Evolutionary conservation across 352 stramenopile species (phyloP), one percentile per base, ranked within the genome.

Genomic region (Phytophthora ramorum): DNA sequence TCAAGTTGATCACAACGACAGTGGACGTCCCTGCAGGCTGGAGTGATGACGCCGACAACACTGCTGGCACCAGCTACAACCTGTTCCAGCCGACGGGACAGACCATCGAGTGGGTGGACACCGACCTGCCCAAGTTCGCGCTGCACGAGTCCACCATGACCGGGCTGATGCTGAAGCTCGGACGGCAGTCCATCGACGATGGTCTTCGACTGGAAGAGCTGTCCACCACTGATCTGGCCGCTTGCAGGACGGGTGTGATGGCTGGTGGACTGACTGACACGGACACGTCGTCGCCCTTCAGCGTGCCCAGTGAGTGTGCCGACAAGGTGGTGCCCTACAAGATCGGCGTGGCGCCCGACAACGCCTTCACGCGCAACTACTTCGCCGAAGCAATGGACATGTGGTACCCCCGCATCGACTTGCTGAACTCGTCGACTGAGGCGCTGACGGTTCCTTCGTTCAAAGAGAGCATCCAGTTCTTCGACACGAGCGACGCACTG

Each of bases 321-420:
- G 65, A 55, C 8, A 71, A 73, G 1, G 69, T 88, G 0, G 66
- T 77, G 41, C 83, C 83, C 0, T 87, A 76, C 56, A 89, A 91
- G 57, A 65, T 89, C 49, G 82, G 46, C 2, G 85, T 91, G 35
- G 74, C 47, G 0, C 79, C 79, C 2, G 71, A 89, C 62, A 78
- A 67, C 16, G 57, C 69, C 0, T 91, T 89, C 55, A 89, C 82
- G 19, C 56, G 76, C 6, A 32, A 81, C 17, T 91, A 91, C 63
- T 91, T 91, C 56, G 49, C 75, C 58, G 46, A 83, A 45, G 82
- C 78, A 0, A 76, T 91, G 53, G 55, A 70, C 7, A 7, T 61
- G 17, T 91, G 82, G 79, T 89, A 92, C 46, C 83, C 79, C 26
- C 81, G 81, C 47, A 66, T 90, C 37, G 50, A 60, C 22, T 19